Conservation (phyloP, 2,329 filamentous ascomycete genomes). For the Colletotrichum sp. region DNA sequence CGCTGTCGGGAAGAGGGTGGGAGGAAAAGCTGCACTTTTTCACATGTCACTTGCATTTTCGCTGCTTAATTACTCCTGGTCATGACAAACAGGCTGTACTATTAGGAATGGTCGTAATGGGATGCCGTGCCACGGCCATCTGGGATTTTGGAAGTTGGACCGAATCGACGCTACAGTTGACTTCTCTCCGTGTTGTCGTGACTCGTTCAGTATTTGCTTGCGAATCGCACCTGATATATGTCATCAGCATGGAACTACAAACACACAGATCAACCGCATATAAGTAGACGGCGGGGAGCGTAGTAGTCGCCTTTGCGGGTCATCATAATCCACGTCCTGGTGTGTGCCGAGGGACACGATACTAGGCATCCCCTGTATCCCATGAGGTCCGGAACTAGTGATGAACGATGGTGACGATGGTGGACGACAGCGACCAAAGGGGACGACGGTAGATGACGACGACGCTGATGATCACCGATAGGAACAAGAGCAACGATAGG, state of each 20-base stretch:
- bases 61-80: not conserved
- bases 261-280: not conserved
- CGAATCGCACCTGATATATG: not conserved
- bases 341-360: not conserved
- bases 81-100: not conserved
- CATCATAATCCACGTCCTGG: accelerated
- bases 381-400: not conserved
- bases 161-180: not conserved
- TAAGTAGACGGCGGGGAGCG: not conserved
- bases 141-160: not conserved
- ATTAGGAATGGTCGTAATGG: not conserved
- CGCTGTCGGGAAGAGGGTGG: not conserved
- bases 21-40: not conserved
- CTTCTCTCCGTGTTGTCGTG: not conserved
- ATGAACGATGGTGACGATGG: not conserved
- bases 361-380: not conserved
- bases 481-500: not conserved
- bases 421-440: too few species aligned
- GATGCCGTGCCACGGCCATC: not conserved
- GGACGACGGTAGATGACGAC: too few species aligned
- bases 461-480: not conserved
- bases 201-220: not conserved
- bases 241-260: not conserved
- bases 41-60: not conserved
- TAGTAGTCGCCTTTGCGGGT: not conserved